Percentiles rank a stretch among this genome's conserved stretches.
These are phyloP conservation scores for Saksenaea vasiformis DNA, from an alignment of 371 early-diverging fungal genomes.

Conservation along the genomic window DNA sequence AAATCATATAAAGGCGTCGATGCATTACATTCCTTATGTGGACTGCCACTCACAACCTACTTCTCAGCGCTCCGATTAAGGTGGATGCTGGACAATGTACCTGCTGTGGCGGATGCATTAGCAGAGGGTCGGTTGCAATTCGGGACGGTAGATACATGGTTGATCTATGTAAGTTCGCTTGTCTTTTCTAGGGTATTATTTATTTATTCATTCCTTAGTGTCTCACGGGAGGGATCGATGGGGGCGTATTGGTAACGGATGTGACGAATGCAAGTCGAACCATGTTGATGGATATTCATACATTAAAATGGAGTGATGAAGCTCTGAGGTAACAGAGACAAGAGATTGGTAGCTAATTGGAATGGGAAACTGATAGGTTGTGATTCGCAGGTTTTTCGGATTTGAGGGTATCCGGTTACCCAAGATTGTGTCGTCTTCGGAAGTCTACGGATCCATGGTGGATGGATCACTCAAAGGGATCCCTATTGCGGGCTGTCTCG, in stretches of 20 bases:
- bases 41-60: slow-evolving; percentile 91
- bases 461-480: slow-evolving; percentile 61
- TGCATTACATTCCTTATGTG: slow-evolving; percentile 63
- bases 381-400: slow-evolving; percentile 79
- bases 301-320: slow-evolving; percentile 79
- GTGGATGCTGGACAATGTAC: slow-evolving; percentile 87
- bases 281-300: slow-evolving; percentile 88
- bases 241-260: slow-evolving; percentile 82
- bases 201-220: slow-evolving; percentile 50
- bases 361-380: too few relatives aligned
- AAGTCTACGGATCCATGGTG: slow-evolving; percentile 71
- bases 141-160: slow-evolving; percentile 94
- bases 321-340: slow-evolving; percentile 50
- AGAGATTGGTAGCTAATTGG: too few relatives aligned
- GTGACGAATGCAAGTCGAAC: slow-evolving; percentile 94
- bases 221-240: slow-evolving; percentile 75
- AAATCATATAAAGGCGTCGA: slow-evolving; percentile 56
- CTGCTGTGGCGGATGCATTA: slow-evolving; percentile 54
- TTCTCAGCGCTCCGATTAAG: slow-evolving; percentile 89
- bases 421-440: slow-evolving; percentile 79
- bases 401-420: slow-evolving; percentile 67
- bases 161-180: slow-evolving; percentile 71
- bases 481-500: slow-evolving; percentile 82
- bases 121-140: slow-evolving; percentile 51
- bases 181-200: neutral